Base-by-base conservation (phyloP, 2,329 filamentous ascomycete genomes). In the Berkeleyomyces rouxiae region DNA sequence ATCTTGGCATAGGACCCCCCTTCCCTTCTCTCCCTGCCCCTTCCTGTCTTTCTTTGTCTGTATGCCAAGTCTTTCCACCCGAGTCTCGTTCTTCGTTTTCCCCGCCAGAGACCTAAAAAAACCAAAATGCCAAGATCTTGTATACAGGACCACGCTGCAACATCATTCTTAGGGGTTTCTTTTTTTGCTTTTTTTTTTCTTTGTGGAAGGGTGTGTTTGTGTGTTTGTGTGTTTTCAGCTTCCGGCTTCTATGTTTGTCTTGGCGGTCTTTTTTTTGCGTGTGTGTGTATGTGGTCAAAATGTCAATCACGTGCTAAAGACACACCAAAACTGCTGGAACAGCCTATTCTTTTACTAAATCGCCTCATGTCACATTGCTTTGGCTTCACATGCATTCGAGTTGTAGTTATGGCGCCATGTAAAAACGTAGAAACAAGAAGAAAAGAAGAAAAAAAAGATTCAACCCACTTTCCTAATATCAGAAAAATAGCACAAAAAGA, bases 401-500 rank as follows among this genome's bases (percentile, higher is more conserved):
- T 23, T 23, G 23, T 23, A 23, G 23, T 23, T 23, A 23, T 23
- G 23, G 33, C 36, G 10, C 10, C 13, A 16, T 39, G 49, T 36
- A n/a, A 36, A 33, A 36, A 36, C 11, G 7, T 10, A 39, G 7
- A 3, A 13, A 37, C 10, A 55, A 55, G 31, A 37, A 55, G n/a
- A 37, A 44, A 59, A 37, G 31, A 46, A 46, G 16, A 33, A 55
- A 61, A 57, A 59, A 49, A 46, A 7, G 36, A 59, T 59, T 42
- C 49, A 63, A 63, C 58, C 44, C 61, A 63, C 55, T 59, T 39
- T 63, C 57, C 46, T 59, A 59, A 55, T 40, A 64, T 59, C 42
- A 64, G 61, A 59, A 57, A 23, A 57, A 61, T 49, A 47, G 51
- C 57, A 63, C 43, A 55, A 13, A 63, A 58, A 61, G 63, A 64